Conservation (phyloP, 192 early-diverging fungal genomes). For the Coemansia sp. region DNA sequence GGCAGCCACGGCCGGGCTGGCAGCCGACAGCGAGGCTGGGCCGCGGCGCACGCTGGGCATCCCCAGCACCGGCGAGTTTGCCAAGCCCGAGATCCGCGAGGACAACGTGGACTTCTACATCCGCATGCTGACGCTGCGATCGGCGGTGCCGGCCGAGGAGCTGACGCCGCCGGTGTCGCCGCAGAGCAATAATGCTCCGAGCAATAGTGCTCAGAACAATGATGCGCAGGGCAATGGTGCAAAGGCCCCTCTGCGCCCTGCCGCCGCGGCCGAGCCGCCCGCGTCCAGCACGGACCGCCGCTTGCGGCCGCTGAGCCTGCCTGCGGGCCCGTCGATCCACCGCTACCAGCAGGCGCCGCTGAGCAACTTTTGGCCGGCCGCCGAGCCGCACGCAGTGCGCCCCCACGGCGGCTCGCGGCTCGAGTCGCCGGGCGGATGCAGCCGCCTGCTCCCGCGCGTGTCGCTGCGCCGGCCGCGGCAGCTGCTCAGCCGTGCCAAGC, state of each 20-base stretch:
- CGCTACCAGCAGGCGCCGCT: conserved; percentile 1
- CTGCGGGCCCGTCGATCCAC: neutral
- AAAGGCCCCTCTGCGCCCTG: no score
- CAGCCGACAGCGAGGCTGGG: no score
- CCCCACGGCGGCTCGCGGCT: neutral
- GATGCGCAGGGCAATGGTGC: neutral
- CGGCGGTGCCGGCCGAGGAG: conserved; percentile 12
- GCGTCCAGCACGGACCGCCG: neutral
- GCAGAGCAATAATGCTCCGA: neutral
- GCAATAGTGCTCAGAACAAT: neutral
- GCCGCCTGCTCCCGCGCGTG: neutral
- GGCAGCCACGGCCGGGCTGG: no score
- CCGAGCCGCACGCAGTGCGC: neutral
- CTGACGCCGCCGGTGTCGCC: conserved; percentile 15
- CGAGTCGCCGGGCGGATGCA: neutral
- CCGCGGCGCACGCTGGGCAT: conserved; percentile 5
- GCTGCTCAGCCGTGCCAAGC: neutral
- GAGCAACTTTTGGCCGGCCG: conserved; percentile 19
- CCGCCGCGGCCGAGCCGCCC: neutral
- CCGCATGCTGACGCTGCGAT: conserved; percentile 28
- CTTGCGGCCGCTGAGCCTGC: neutral
- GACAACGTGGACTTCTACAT: conserved; percentile 18
- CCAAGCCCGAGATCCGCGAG: conserved; percentile 21
- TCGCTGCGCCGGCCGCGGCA: neutral
- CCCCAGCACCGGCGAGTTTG: conserved; percentile 1